Evolutionary conservation across 306 rosid genomes (phyloP).

Genomic region (Carpinus viminea): DNA sequence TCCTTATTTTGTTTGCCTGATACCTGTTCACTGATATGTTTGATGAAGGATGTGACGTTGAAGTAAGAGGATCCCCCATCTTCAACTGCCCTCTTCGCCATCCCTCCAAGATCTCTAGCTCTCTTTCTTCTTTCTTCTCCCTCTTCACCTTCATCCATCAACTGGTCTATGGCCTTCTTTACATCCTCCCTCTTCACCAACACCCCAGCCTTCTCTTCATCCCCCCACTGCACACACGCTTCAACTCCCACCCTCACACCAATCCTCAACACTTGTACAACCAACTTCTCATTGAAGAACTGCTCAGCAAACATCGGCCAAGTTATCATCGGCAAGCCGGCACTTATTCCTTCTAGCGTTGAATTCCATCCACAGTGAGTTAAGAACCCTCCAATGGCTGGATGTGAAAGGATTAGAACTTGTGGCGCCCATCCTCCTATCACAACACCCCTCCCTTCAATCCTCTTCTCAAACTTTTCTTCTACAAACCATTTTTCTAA

Average conservation of each 20-base stretch:
- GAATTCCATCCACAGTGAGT: conserved; percentile 81
- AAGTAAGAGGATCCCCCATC: conserved; percentile 6
- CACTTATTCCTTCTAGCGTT: conserved; percentile 49
- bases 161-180: conserved; percentile 1
- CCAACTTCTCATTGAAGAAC: conserved; percentile 48
- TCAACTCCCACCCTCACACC: conserved; percentile 21
- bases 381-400: conserved; percentile 57
- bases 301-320: conserved; percentile 74
- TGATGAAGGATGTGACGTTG: neutral
- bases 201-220: conserved; percentile 14
- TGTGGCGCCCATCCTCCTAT: conserved; percentile 72
- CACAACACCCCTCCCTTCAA: conserved; percentile 34
- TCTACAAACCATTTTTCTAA: conserved; percentile 45
- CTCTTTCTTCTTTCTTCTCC: conserved; percentile 11
- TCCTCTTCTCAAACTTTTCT: conserved; percentile 46
- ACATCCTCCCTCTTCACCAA: conserved; percentile 15
- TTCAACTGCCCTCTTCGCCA: neutral
- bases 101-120: neutral
- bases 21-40: neutral
- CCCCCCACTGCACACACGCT: neutral
- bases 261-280: conserved; percentile 22
- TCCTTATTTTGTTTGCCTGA: neutral
- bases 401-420: conserved; percentile 49
- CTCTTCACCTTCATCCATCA: conserved; percentile 21
- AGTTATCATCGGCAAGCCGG: conserved; percentile 55